Percentiles rank a stretch among this genome's conserved stretches.
Evolutionary conservation across 140 eudicot species (phyloP).

Genomic region (Cichorium intybus): DNA sequence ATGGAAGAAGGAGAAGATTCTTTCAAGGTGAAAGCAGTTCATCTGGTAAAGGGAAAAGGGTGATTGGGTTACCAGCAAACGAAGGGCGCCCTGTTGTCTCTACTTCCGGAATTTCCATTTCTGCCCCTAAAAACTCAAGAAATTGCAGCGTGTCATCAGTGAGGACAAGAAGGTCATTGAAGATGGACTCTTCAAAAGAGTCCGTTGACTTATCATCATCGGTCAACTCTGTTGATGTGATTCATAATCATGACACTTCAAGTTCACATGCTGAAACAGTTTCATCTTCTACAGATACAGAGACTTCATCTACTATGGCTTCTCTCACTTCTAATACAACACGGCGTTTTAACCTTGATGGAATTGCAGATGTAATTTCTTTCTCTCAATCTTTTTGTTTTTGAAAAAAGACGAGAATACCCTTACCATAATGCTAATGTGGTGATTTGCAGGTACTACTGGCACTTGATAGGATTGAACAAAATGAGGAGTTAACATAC

Average conservation of each 20-base stretch:
- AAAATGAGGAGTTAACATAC: slow-evolving; percentile 65
- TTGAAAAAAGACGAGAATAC: background rate
- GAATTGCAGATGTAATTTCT: slow-evolving; percentile 74
- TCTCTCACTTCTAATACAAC: slow-evolving; percentile 39
- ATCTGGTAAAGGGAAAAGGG: slow-evolving; percentile 56
- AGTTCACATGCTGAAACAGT: slow-evolving; percentile 27
- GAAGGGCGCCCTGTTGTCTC: slow-evolving; percentile 28
- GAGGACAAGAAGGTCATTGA: slow-evolving; percentile 39
- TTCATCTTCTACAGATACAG: slow-evolving; percentile 19
- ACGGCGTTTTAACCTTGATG: slow-evolving; percentile 49
- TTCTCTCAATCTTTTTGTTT: background rate
- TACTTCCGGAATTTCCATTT: slow-evolving; percentile 34
- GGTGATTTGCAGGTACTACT: slow-evolving; percentile 50
- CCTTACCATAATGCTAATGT: too few relatives aligned
- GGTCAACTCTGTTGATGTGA: slow-evolving; percentile 14
- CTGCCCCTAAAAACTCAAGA: slow-evolving; percentile 40
- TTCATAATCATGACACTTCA: slow-evolving; percentile 24
- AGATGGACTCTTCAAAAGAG: slow-evolving; percentile 31
- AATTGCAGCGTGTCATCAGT: slow-evolving; percentile 34
- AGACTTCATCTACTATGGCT: too few relatives aligned
- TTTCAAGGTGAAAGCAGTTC: slow-evolving; percentile 70
- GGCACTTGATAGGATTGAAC: slow-evolving; percentile 80
- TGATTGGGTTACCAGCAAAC: slow-evolving; percentile 15
- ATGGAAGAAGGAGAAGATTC: slow-evolving; percentile 41
- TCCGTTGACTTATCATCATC: slow-evolving; percentile 21